Base-by-base conservation (phyloP, 164 flowering plant genomes). In the Houttuynia cordata region DNA sequence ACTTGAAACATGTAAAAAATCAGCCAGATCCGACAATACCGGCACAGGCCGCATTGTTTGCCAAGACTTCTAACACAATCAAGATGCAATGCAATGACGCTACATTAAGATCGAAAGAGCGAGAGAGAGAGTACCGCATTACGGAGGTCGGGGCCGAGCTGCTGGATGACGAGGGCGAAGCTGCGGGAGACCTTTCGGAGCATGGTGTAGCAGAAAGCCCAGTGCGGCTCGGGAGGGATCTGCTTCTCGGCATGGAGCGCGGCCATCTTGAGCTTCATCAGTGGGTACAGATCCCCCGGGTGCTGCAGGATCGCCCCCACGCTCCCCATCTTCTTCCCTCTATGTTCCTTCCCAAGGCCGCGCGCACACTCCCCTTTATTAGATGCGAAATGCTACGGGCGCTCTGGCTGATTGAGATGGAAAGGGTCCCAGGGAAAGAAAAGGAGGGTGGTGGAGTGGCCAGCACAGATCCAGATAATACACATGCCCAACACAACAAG, bases 191-290 rank as follows among this genome's bases (percentile, higher is more conserved):
- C 98, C 71, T 83, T 87, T 40, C 76, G 90, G 54, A 93, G 96
- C 94, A 93, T 83, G 15, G 88, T 24, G 70, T 84, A 93, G 66
- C 96, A 87, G 65, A 90, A 93, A 8, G 60, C 86, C 97, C 96
- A 90, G 68, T 90, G 96, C 8, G 88, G 85, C 67, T 86, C 74
- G 23, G 68, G 62, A 4, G 96, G 96, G 71, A 90, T 87, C 86
- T 88, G 90, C 74, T 84, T 86, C 79, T 76, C 97, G 0, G 87
- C 91, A 9, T 76, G 64, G 58, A 62, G 74, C 7, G 73, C 76
- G 24, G 96, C 96, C 61, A 83, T 63, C 68, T 86, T 90, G 63
- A 87, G 76, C 79, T 93, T 93, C 78, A 90, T 8, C 45, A 90
- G 67, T 45, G 97, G 88, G 66, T 71, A 81, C 1, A 87, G 12